Evolutionary conservation across 305 asterid species (phyloP).

Genomic region (Fraxinus latifolia): DNA sequence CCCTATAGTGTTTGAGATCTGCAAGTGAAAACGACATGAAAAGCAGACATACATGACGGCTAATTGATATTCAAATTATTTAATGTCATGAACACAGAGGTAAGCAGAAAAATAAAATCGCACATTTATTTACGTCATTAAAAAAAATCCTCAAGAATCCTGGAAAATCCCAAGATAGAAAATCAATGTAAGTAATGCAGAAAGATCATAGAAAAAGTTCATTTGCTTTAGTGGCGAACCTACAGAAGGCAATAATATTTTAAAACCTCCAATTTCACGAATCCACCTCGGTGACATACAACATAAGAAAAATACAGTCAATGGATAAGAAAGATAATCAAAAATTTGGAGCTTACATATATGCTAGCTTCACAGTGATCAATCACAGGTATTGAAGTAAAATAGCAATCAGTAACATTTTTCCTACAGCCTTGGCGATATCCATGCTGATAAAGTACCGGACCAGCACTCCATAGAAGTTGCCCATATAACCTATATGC

Average conservation of each 20-base stretch:
- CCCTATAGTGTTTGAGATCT: constrained; percentile 73
- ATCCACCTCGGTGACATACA: not conserved
- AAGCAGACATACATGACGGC: not conserved
- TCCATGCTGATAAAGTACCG: constrained; percentile 69
- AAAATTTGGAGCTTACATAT: constrained; percentile 46
- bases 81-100: not conserved
- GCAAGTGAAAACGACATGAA: constrained; percentile 24
- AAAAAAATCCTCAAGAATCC: not conserved
- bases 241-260: not conserved
- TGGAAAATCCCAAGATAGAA: not conserved
- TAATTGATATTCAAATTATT: not conserved
- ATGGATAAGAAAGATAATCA: not conserved
- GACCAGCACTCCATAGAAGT: constrained; percentile 83
- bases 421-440: constrained; percentile 85
- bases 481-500: constrained; percentile 58
- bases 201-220: not conserved
- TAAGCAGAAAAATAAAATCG: not conserved
- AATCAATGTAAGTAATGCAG: not conserved
- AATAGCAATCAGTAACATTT: constrained; percentile 60
- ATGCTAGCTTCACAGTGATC: constrained; percentile 94
- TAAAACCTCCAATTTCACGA: not conserved
- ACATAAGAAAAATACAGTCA: not conserved
- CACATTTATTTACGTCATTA: not conserved
- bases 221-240: not conserved
- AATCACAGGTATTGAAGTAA: constrained; percentile 66